phyloP scores from a whole-genome alignment of 2,329 filamentous ascomycete species.

The Domatiomyces globalis region DNA sequence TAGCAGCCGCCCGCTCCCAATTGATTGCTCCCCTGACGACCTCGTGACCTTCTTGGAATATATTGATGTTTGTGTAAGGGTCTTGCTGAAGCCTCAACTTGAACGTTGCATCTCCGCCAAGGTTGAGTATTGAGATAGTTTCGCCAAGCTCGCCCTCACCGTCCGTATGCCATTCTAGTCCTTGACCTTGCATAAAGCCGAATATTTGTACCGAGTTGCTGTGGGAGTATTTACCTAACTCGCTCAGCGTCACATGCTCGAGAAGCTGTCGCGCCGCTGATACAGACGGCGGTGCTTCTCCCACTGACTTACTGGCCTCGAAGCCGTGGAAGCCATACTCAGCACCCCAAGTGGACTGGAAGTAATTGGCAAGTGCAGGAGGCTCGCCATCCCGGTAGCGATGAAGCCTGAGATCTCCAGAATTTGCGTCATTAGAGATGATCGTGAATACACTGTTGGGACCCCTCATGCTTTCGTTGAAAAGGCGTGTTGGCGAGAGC shows the following conservation, averaged over 20 bases:
- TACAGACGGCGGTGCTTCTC: background rate
- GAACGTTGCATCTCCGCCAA: conserved; percentile 34
- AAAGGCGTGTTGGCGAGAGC: background rate
- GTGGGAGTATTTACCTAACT: background rate
- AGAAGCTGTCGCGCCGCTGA: background rate
- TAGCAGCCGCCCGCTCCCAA: background rate
- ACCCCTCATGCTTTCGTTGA: background rate
- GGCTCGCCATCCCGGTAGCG: background rate
- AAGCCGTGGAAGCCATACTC: conserved; percentile 1
- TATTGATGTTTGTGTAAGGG: conserved; percentile 36
- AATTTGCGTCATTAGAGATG: background rate
- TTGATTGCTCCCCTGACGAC: background rate
- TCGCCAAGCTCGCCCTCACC: conserved; percentile 43
- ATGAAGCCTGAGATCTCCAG: background rate
- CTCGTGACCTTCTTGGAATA: background rate
- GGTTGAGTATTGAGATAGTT: conserved; percentile 40
- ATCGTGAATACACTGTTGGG: background rate
- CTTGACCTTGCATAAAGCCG: background rate
- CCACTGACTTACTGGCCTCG: background rate
- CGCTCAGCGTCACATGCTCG: background rate
- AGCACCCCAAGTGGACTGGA: background rate
- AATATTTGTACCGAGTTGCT: background rate
- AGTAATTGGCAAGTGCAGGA: background rate
- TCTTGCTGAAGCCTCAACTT: conserved; percentile 27
- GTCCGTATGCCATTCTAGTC: conserved; percentile 22